Percentiles rank a stretch among this genome's conserved stretches.
These are phyloP conservation scores for Tilletia setariae DNA, from an alignment of 1,284 basidiomycete genomes.

Conservation along the genomic window DNA sequence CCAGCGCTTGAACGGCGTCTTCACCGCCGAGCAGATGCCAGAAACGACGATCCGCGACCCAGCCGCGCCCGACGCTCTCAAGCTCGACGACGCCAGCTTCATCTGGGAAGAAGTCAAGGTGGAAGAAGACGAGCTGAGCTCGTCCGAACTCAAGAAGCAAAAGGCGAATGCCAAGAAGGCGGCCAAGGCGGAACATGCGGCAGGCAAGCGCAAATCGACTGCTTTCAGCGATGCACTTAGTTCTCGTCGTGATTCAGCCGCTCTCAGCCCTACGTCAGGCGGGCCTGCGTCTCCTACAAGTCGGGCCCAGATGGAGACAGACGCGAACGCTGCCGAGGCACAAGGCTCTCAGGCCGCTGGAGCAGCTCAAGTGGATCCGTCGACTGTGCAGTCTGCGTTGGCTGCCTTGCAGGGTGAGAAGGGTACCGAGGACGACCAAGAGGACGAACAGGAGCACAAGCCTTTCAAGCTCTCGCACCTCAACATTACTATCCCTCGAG, in stretches of 20 bases:
- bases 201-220: not conserved
- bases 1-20: slow-evolving; percentile 57
- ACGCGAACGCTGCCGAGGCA: not conserved
- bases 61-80: slow-evolving; percentile 45
- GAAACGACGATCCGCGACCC: slow-evolving; percentile 55
- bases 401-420: not conserved
- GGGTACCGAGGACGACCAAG: slow-evolving; percentile 20
- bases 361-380: not conserved
- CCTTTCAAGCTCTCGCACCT: slow-evolving; percentile 41
- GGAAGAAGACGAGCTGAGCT: not conserved
- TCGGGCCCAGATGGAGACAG: not conserved
- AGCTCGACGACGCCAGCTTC: slow-evolving; percentile 64
- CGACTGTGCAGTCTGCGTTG: not conserved
- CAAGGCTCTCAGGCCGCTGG: not conserved
- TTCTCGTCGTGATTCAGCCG: slow-evolving; percentile 3
- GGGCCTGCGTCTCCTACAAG: not conserved
- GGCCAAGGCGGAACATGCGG: not conserved
- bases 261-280: not conserved
- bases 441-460: slow-evolving; percentile 23
- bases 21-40: slow-evolving; percentile 63
- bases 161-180: slow-evolving; percentile 10
- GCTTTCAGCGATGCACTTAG: not conserved
- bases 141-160: slow-evolving; percentile 6
- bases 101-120: slow-evolving; percentile 61
- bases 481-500: slow-evolving; percentile 31